phyloP scores from a whole-genome alignment of 257 asterid species.

The Agastache rugosa region DNA sequence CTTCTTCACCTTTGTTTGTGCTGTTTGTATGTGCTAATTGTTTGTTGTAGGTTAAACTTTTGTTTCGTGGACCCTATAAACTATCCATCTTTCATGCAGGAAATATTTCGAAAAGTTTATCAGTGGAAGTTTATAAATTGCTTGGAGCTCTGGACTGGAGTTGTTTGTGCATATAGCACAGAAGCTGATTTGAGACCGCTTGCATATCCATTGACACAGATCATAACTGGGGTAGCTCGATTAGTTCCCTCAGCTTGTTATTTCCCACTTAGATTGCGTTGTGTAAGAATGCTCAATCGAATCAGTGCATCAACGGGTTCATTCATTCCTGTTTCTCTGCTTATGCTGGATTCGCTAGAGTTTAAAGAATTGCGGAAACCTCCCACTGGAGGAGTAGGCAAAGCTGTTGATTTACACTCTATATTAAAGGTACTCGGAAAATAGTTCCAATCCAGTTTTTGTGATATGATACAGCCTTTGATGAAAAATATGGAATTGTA shows the following conservation, averaged over 20 bases:
- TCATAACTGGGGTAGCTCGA: slow-evolving; percentile 88
- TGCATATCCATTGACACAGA: slow-evolving; percentile 91
- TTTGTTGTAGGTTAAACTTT: slow-evolving; percentile 4
- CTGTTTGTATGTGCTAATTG: neutral
- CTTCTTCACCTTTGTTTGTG: neutral
- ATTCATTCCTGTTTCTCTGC: slow-evolving; percentile 81
- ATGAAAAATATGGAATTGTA: slow-evolving; percentile 30
- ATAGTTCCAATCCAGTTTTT: slow-evolving; percentile 21
- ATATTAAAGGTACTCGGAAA: slow-evolving; percentile 63
- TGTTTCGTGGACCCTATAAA: neutral
- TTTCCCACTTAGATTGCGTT: slow-evolving; percentile 90
- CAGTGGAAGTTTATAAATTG: slow-evolving; percentile 93
- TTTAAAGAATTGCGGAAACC: slow-evolving; percentile 87
- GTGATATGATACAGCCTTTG: neutral
- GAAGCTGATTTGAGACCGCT: slow-evolving; percentile 82
- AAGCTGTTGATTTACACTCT: slow-evolving; percentile 76
- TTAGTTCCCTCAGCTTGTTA: slow-evolving; percentile 88
- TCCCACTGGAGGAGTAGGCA: slow-evolving; percentile 93
- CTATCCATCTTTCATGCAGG: slow-evolving; percentile 49
- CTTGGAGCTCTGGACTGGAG: slow-evolving; percentile 98
- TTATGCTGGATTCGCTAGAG: slow-evolving; percentile 86
- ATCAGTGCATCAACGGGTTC: slow-evolving; percentile 81
- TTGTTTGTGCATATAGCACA: slow-evolving; percentile 73
- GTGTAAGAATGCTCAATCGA: slow-evolving; percentile 89
- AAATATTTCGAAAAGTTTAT: slow-evolving; percentile 81